These are phyloP conservation scores for Eleusine coracana DNA, from an alignment of 176 grass and related monocot species.

Conservation along the genomic window DNA sequence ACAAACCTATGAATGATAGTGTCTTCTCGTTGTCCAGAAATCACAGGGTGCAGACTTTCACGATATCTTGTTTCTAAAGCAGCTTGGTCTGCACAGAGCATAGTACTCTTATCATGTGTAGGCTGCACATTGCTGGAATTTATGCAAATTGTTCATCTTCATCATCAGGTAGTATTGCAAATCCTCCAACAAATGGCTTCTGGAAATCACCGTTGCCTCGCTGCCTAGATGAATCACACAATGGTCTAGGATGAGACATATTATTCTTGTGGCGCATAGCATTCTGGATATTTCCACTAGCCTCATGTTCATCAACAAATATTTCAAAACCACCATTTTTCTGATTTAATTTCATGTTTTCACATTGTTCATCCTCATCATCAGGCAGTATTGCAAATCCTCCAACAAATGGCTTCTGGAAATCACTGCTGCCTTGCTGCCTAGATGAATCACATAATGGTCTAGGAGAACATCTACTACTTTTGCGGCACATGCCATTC, in stretches of 20 bases:
- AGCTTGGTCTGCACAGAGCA: conserved; percentile 20
- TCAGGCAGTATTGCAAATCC: conserved; percentile 76
- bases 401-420: conserved; percentile 61
- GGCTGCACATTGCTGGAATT: conserved; percentile 25
- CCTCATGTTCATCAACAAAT: conserved; percentile 68
- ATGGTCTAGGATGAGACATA: conserved; percentile 27
- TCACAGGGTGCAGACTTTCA: conserved; percentile 33
- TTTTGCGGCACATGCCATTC: conserved; percentile 31
- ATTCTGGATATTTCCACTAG: conserved; percentile 29
- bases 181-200: conserved; percentile 65
- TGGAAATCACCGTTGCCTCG: conserved; percentile 24
- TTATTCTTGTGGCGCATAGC: conserved; percentile 28
- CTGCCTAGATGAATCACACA: conserved; percentile 37
- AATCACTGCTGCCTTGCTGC: conserved; percentile 16
- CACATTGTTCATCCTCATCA: conserved; percentile 61
- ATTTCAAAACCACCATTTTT: conserved; percentile 57
- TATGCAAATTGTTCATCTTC: conserved; percentile 37
- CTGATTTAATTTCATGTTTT: conserved; percentile 41
- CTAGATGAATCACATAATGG: conserved; percentile 34
- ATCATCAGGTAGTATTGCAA: conserved; percentile 75
- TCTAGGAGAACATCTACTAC: conserved; percentile 29
- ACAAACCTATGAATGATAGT: conserved; percentile 85
- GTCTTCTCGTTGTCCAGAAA: conserved; percentile 61
- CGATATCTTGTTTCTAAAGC: conserved; percentile 20
- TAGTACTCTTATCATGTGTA: conserved; percentile 22